These are phyloP conservation scores for Fusarium goolgardi DNA, from an alignment of 2,329 filamentous ascomycete genomes.

Conservation along the genomic window DNA sequence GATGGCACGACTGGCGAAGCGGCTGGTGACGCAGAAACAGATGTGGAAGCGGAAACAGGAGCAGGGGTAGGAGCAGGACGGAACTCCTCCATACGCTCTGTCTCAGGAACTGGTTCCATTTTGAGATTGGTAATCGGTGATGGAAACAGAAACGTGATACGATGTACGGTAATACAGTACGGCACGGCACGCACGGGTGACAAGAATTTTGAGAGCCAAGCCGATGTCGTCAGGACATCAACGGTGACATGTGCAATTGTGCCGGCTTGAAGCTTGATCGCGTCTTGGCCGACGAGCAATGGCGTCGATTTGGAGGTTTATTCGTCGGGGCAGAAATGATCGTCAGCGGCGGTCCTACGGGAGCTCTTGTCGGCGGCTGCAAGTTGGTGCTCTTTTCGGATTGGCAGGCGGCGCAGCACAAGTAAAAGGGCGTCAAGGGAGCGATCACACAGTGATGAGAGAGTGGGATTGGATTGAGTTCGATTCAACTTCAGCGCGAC, in stretches of 20 bases:
- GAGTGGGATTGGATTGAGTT: slow-evolving; percentile 16
- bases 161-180: slow-evolving; percentile 20
- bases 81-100: slow-evolving; percentile 75
- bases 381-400: slow-evolving; percentile 2
- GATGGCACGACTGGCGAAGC: slow-evolving; percentile 64
- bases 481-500: slow-evolving; percentile 6
- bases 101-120: slow-evolving; percentile 77
- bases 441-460: slow-evolving; percentile 22
- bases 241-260: slow-evolving; percentile 46
- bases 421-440: slow-evolving; percentile 9
- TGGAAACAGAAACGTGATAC: slow-evolving; percentile 27
- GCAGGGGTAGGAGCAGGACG: slow-evolving; percentile 68
- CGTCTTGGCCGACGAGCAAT: slow-evolving; percentile 21
- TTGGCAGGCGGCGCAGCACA: slow-evolving; percentile 28
- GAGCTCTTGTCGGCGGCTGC: slow-evolving; percentile 25
- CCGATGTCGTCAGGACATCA: slow-evolving; percentile 40
- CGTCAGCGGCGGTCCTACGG: slow-evolving; percentile 24
- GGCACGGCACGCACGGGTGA: slow-evolving; percentile 34
- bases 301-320: slow-evolving; percentile 16
- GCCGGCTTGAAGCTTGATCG: slow-evolving; percentile 35
- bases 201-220: slow-evolving; percentile 37
- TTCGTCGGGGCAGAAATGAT: slow-evolving; percentile 26
- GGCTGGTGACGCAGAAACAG: slow-evolving; percentile 56
- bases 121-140: slow-evolving; percentile 43
- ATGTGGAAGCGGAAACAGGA: slow-evolving; percentile 50